Base-by-base conservation (phyloP, 1,284 basidiomycete genomes). In the Vanrija humicola region DNA sequence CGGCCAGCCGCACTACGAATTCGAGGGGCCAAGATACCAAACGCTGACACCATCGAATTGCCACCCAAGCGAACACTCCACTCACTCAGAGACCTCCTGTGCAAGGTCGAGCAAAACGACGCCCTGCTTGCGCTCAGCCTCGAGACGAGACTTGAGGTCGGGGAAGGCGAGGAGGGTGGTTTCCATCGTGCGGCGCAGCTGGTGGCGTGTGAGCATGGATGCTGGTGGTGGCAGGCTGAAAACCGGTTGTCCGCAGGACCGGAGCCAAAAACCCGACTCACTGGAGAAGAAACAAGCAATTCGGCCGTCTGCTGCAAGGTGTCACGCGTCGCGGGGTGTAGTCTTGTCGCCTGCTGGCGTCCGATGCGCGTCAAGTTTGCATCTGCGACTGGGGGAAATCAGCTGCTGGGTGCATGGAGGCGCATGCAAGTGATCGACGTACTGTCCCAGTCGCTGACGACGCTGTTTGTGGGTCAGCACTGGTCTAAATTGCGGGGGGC, bases 131-230 rank as follows among this genome's bases (percentile, higher is more conserved):
- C 69, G 70, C 40, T 67, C 56, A 3, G 51, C 48, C 21, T 72
- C 67, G 25, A 76, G 56, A 6, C 73, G 59, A 10, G 52, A 47
- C 50, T 65, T 66, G 14, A 75, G 56, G 2, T 61, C 57, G 3
- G 70, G 69, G 48, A 65, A 73, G n/a, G 72, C 74, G 6, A 70
- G 45, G 1, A 77, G 55, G 55, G 73, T 67, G 3, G 76, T 78
- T 57, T 77, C 73, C 68, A 77, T 68, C 1, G 75, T 69, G 18
- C 76, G 65, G 4, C 69, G 63, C 12, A 76, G 62, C 71, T 76
- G 48, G 15, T 6, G 14, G 12, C 3, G 28, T 14, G 51, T 59
- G 46, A 56, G 51, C 42, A 44, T 16, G 9, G 26, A 16, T 23
- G 21, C 21, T 23, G 21, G 21, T 23, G 21, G 21, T 23, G 21